These are phyloP conservation scores for Urostyla sp. DNA, from an alignment of 73 alveolate species.

Conservation along the genomic window DNA sequence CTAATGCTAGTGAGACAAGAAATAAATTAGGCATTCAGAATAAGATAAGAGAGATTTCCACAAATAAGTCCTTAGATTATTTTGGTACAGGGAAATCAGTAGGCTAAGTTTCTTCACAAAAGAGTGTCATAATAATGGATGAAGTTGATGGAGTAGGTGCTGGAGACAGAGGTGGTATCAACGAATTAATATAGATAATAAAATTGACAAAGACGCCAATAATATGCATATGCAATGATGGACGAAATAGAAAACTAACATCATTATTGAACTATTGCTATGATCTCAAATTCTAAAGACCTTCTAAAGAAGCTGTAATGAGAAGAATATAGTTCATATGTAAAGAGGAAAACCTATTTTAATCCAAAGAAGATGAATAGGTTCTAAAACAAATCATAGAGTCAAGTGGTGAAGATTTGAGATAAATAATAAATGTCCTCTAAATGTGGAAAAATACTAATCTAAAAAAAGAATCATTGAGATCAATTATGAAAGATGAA, in stretches of 20 bases:
- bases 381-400: slow-evolving; percentile 87
- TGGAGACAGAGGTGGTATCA: slow-evolving; percentile 97
- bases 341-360: slow-evolving; percentile 86
- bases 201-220: slow-evolving; percentile 96
- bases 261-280: slow-evolving; percentile 92
- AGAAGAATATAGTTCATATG: slow-evolving; percentile 87
- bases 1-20: slow-evolving; percentile 98
- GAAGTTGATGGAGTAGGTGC: slow-evolving; percentile 99
- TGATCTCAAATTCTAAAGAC: slow-evolving; percentile 94
- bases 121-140: slow-evolving; percentile 96
- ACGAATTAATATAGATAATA: slow-evolving; percentile 92
- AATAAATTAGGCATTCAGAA: slow-evolving; percentile 87
- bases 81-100: slow-evolving; percentile 48
- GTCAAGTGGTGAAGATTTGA: slow-evolving; percentile 90
- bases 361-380: slow-evolving; percentile 73
- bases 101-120: slow-evolving; percentile 76
- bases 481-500: slow-evolving; percentile 84
- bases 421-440: slow-evolving; percentile 89
- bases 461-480: slow-evolving; percentile 60
- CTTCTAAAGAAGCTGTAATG: slow-evolving; percentile 80
- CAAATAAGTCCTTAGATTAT: slow-evolving; percentile 65
- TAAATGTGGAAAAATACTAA: slow-evolving; percentile 85
- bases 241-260: slow-evolving; percentile 84
- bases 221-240: slow-evolving; percentile 97
- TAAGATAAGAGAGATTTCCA: slow-evolving; percentile 70